Conservation (phyloP, 371 early-diverging fungal species). For the Umbelopsis sp. region DNA sequence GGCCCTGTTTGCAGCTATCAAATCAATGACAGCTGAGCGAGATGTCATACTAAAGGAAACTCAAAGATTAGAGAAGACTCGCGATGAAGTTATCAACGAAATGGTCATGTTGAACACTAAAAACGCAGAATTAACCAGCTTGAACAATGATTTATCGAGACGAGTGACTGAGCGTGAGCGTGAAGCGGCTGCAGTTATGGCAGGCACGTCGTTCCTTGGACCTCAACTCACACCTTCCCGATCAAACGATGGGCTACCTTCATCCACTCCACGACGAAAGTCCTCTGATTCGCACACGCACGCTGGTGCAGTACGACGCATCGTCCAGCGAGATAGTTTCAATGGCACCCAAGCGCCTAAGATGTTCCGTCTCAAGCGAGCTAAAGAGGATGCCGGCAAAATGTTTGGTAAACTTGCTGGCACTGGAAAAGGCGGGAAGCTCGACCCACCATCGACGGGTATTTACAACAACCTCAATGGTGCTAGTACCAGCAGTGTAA, state of each 20-base stretch:
- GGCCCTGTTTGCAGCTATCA: constrained; percentile 17
- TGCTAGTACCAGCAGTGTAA: constrained; percentile 12
- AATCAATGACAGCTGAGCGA: constrained; percentile 16
- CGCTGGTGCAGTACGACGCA: constrained; percentile 25
- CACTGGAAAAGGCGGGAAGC: constrained; percentile 23
- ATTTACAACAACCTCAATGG: constrained; percentile 6
- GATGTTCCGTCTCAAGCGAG: constrained; percentile 42
- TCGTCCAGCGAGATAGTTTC: constrained; percentile 48
- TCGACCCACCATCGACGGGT: constrained; percentile 13
- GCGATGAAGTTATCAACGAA: constrained; percentile 46
- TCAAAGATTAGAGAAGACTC: constrained; percentile 20
- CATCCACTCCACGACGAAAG: constrained; percentile 6
- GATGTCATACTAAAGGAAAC: constrained; percentile 15
- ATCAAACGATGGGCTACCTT: background rate
- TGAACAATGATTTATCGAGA: constrained; percentile 59
- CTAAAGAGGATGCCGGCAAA: constrained; percentile 18
- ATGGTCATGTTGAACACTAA: constrained; percentile 49
- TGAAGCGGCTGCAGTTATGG: constrained; percentile 36
- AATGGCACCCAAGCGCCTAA: constrained; percentile 46
- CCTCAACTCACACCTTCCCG: background rate
- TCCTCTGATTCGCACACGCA: constrained; percentile 18
- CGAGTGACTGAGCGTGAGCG: constrained; percentile 46
- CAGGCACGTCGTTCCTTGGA: constrained; percentile 30
- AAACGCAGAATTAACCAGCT: constrained; percentile 54
- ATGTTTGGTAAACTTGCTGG: constrained; percentile 26